Conservation (phyloP, 2,329 filamentous ascomycete genomes). For the Lachnellula cervina region DNA sequence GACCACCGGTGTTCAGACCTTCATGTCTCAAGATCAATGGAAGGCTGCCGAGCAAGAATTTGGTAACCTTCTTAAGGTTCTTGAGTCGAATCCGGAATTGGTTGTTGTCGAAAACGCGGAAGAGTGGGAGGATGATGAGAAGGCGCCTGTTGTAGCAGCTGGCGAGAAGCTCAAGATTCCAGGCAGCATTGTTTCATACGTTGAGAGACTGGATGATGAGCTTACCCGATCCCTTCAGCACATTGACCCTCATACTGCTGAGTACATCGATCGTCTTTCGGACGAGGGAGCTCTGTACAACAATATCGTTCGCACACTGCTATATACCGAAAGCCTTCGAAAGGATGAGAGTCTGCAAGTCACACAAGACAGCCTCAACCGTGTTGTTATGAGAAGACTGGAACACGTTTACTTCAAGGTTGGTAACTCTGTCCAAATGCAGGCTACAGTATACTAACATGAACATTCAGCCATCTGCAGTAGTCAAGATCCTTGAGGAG, state of each 20-base stretch:
- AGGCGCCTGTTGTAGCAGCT: conserved; percentile 67
- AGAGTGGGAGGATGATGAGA: conserved; percentile 99
- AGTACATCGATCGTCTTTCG: conserved; percentile 92
- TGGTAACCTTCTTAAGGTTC: conserved; percentile 66
- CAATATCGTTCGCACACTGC: conserved; percentile 78
- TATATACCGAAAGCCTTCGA: conserved; percentile 81
- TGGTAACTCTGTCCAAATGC: conserved; percentile 25
- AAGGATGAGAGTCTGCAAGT: conserved; percentile 66
- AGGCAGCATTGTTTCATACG: conserved; percentile 88
- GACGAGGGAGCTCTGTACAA: conserved; percentile 91
- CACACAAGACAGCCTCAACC: conserved; percentile 83
- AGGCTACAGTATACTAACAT: conserved; percentile 13
- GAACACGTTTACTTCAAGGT: conserved; percentile 99
- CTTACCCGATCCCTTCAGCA: conserved; percentile 94
- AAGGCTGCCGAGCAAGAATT: conserved; percentile 90
- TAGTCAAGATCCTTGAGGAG: conserved; percentile 90
- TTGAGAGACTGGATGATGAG: conserved; percentile 94
- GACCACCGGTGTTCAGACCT: conserved; percentile 68
- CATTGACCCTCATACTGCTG: conserved; percentile 96
- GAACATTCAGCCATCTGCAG: conserved; percentile 65
- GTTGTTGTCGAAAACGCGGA: conserved; percentile 88
- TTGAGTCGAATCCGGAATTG: conserved; percentile 75
- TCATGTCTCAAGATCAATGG: conserved; percentile 97
- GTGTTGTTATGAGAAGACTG: conserved; percentile 85
- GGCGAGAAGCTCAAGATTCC: conserved; percentile 85